Evolutionary conservation across 176 grass and related monocot species (phyloP).

Genomic region (Canna indica): DNA sequence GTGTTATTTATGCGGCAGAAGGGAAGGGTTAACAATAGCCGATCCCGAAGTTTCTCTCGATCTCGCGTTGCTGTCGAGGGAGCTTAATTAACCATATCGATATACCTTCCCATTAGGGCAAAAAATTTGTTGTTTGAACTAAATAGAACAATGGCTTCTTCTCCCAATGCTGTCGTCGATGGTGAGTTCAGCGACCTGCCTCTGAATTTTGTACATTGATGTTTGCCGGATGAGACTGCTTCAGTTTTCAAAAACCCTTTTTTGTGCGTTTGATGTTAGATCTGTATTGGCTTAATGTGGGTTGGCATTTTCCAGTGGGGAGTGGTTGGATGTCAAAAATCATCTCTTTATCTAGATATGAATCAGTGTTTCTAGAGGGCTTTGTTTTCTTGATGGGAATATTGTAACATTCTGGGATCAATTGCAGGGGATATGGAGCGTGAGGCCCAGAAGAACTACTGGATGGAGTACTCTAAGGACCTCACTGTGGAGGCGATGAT

Average conservation of each 20-base stretch:
- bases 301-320: too few species aligned
- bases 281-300: too few species aligned
- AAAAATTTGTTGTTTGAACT: too few species aligned
- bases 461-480: conserved; percentile 87
- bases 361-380: neutral
- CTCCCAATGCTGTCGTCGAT: neutral
- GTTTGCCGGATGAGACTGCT: neutral
- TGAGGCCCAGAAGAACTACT: conserved; percentile 77
- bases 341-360: too few species aligned
- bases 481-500: conserved; percentile 99
- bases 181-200: neutral
- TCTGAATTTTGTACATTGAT: neutral
- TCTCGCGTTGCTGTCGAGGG: conserved; percentile 82
- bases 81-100: conserved; percentile 23
- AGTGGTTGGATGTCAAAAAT: too few species aligned
- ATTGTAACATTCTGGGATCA: conserved; percentile 9
- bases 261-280: neutral
- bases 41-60: conserved; percentile 90
- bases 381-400: neutral
- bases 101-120: neutral
- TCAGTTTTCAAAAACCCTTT: neutral
- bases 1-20: conserved; percentile 45
- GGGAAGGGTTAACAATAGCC: conserved; percentile 47
- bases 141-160: neutral
- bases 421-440: conserved; percentile 42